These are phyloP conservation scores for Epichloe uncinata DNA, from an alignment of 2,329 filamentous ascomycete genomes.

Conservation along the genomic window DNA sequence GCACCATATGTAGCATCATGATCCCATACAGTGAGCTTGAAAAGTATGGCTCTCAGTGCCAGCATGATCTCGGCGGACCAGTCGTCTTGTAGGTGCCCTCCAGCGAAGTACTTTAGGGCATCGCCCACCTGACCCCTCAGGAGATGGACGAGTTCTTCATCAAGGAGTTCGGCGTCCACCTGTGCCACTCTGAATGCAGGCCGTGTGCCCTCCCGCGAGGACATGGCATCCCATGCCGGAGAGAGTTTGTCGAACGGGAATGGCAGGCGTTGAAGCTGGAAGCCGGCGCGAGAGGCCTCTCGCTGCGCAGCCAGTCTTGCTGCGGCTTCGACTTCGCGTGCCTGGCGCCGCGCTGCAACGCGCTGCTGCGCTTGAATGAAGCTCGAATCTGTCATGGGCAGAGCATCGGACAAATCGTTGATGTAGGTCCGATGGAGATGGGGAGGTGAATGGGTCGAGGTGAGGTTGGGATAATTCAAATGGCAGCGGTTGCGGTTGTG, in stretches of 20 bases:
- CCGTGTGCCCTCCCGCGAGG: constrained; percentile 62
- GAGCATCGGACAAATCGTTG: constrained; percentile 14
- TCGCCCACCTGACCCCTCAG: constrained; percentile 78
- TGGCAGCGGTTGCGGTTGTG: too few species aligned
- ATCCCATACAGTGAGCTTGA: constrained; percentile 95
- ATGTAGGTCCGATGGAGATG: background rate
- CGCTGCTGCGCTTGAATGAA: constrained; percentile 86
- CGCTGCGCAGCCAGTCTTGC: constrained; percentile 37
- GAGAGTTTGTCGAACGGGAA: constrained; percentile 49
- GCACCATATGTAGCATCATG: constrained; percentile 92
- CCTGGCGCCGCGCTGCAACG: constrained; percentile 65
- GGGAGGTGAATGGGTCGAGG: background rate
- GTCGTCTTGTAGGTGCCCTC: constrained; percentile 63
- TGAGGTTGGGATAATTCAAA: too few species aligned
- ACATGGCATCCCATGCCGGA: constrained; percentile 55
- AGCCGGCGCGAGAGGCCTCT: constrained; percentile 39
- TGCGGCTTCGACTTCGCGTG: constrained; percentile 54
- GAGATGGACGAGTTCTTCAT: constrained; percentile 81
- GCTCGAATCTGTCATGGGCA: constrained; percentile 41
- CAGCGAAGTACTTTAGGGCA: constrained; percentile 74
- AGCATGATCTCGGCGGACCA: constrained; percentile 79
- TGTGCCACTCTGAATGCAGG: constrained; percentile 90
- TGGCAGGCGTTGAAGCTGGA: constrained; percentile 43
- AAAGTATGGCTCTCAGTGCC: constrained; percentile 62
- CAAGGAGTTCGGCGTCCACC: constrained; percentile 87